Evolutionary conservation across 768 basidiomycete genomes (phyloP).

Genomic region (Gymnopilus junonius): DNA sequence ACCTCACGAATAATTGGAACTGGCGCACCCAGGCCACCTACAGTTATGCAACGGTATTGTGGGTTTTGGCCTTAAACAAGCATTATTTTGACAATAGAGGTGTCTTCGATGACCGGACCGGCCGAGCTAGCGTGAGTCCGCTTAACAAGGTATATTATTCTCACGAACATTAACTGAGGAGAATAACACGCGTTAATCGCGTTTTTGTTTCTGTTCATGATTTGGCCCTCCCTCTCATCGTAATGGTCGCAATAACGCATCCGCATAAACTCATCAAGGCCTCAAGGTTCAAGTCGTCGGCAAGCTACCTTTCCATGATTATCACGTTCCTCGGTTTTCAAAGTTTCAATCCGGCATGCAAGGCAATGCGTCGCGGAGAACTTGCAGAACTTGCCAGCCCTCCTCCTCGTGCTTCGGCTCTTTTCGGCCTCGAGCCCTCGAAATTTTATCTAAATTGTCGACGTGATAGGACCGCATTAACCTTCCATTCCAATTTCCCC

Average conservation of each 20-base stretch:
- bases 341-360: background rate
- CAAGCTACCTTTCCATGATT: background rate
- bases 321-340: background rate
- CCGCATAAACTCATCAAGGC: background rate
- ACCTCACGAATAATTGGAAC: background rate
- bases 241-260: too few relatives aligned
- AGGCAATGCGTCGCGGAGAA: background rate
- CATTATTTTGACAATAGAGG: too few relatives aligned
- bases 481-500: too few relatives aligned
- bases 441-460: background rate
- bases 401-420: conserved; percentile 1
- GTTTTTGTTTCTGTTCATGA: background rate
- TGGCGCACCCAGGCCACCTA: too few relatives aligned
- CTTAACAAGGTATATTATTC: background rate
- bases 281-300: background rate
- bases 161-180: background rate
- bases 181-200: background rate
- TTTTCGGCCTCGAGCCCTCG: background rate
- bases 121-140: too few relatives aligned
- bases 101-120: too few relatives aligned
- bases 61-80: too few relatives aligned
- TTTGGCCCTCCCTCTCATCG: too few relatives aligned
- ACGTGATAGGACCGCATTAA: background rate
- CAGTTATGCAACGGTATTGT: too few relatives aligned
- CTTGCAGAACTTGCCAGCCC: background rate